Conservation (phyloP, 306 rosid species). For the Delonix regia region DNA sequence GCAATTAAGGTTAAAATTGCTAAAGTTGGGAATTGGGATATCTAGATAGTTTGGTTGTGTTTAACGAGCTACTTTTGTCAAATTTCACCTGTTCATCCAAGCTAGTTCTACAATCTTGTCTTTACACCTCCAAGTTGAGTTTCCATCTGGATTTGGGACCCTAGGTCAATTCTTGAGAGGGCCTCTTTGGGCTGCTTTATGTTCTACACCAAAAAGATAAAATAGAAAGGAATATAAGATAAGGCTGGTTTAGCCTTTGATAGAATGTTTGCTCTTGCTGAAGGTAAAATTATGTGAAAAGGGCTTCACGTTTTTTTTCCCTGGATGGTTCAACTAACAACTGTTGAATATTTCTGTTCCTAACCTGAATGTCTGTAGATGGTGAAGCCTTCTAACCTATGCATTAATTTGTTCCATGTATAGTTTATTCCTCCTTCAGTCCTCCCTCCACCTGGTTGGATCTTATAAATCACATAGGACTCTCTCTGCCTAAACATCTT, state of each 20-base stretch:
- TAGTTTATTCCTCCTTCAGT: conserved; percentile 1
- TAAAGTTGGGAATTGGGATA: no score
- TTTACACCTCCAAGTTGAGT: background rate
- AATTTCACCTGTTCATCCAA: no score
- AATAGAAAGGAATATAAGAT: background rate
- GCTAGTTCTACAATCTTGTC: background rate
- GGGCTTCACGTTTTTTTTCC: background rate
- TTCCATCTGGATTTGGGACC: background rate
- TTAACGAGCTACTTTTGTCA: background rate
- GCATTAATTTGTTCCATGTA: background rate
- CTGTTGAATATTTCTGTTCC: background rate
- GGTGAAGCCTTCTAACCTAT: background rate
- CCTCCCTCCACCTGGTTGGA: background rate
- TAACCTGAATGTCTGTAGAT: background rate
- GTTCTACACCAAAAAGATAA: background rate
- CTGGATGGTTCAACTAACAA: background rate
- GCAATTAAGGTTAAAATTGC: no score
- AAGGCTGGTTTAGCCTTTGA: background rate
- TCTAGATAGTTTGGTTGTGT: no score
- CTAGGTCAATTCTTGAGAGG: background rate
- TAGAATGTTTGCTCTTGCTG: background rate
- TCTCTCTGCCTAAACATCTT: conserved; percentile 30
- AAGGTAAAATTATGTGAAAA: background rate
- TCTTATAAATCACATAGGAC: conserved; percentile 5
- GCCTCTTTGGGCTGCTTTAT: background rate